A percentile compares a stretch with the other conserved stretches of the same genome.
These are phyloP conservation scores for Hordeum pubiflorum DNA, from an alignment of 202 grass and related monocot genomes.

Conservation along the genomic window DNA sequence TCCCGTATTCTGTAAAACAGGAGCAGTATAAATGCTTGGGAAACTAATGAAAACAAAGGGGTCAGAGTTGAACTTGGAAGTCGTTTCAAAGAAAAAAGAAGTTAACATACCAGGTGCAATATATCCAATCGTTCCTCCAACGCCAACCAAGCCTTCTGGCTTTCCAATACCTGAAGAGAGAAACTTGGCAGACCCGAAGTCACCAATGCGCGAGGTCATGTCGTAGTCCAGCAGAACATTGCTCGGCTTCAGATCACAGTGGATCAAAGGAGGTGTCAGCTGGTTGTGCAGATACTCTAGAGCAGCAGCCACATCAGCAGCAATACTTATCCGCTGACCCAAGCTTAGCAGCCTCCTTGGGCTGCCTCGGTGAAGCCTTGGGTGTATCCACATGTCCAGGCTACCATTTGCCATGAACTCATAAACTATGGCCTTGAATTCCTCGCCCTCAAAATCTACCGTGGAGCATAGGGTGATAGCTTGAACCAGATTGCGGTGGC, in stretches of 20 bases:
- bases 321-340: slow-evolving; percentile 29
- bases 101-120: slow-evolving; percentile 27
- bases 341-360: slow-evolving; percentile 26
- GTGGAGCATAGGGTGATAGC: too few relatives aligned
- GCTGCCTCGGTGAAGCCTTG: neutral
- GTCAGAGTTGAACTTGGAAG: neutral
- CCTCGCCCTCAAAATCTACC: too few relatives aligned
- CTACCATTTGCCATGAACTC: too few relatives aligned
- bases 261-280: slow-evolving; percentile 27
- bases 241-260: slow-evolving; percentile 41
- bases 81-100: neutral
- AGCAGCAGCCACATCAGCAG: slow-evolving; percentile 24
- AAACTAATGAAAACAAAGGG: neutral
- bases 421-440: too few relatives aligned
- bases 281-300: slow-evolving; percentile 41
- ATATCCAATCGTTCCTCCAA: slow-evolving; percentile 37
- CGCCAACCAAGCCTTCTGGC: slow-evolving; percentile 14
- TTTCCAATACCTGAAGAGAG: slow-evolving; percentile 7
- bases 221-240: slow-evolving; percentile 45
- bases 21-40: neutral
- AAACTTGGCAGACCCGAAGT: slow-evolving; percentile 42
- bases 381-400: neutral
- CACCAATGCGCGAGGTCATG: slow-evolving; percentile 34
- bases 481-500: slow-evolving; percentile 5
- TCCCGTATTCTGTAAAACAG: slow-evolving; percentile 35